Base-by-base conservation (phyloP, 2,329 filamentous ascomycete genomes). In the Trichoderma arundinaceum region DNA sequence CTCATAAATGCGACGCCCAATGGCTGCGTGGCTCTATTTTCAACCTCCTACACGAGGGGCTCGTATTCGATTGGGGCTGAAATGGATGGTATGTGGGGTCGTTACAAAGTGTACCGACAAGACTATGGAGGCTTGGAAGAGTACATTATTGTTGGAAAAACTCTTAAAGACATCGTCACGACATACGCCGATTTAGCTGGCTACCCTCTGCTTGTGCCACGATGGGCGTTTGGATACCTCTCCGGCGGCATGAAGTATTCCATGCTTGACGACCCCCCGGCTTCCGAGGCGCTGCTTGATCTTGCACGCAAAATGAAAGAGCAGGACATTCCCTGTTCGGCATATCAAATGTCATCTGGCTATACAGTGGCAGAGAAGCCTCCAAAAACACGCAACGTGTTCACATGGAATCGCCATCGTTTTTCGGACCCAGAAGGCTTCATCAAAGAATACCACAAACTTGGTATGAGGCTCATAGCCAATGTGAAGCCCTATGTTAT, bases 401-500 rank as follows among this genome's bases (percentile, higher is more conserved):
- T 77, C 41, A 78, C 87, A 0, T 92, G 90, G 90, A 92, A 92
- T 70, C 77, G 77, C 4, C 85, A 90, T 71, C 84, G 89, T 0
- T 92, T 92, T 72, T 88, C 89, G 0, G 83, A 91, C 61, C 90
- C 90, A 0, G 82, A 88, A 63, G 84, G 76, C 0, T 92, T 88
- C 76, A 84, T 89, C 38, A 77, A 82, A 9, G 82, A 85, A 52
- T 90, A 86, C 68, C 88, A 90, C 71, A 78, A 79, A 44, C 82
- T 84, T 17, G 90, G 89, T 0, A 89, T 92, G 68, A 82, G 89
- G 0, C 78, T 92, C 8, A 82, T 92, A 43, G 86, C 88, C 19
- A 92, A 92, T 68, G 85, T 92, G 69, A 92, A 92, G 76, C 90
- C 90, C 0, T 92, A 92, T 72, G 81, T 92, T 0, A 79, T 92